A percentile compares a stretch with the other conserved stretches of the same genome.
phyloP scores from a whole-genome alignment of 2,329 filamentous ascomycete genomes.

The Parafenestella ontariensis region DNA sequence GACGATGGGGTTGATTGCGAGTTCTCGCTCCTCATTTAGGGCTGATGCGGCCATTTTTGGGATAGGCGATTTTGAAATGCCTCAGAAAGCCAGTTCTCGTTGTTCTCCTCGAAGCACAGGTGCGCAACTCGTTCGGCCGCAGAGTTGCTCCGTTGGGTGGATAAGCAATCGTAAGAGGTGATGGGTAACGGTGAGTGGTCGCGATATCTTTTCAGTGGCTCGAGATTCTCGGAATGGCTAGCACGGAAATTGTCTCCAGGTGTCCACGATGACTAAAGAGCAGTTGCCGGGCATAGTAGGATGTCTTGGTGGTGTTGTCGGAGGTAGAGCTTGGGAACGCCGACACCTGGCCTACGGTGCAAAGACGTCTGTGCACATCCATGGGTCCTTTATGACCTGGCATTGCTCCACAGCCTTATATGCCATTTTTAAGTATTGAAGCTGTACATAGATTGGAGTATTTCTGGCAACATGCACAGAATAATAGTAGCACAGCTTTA shows the following conservation, averaged over 20 bases:
- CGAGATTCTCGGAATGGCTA: conserved; percentile 9
- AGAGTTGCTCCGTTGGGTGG: neutral
- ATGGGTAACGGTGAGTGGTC: neutral
- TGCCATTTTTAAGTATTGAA: neutral
- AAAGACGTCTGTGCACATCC: neutral
- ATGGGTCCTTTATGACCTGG: neutral
- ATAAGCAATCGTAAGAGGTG: neutral
- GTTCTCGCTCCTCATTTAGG: conserved; percentile 75
- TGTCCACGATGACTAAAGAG: neutral
- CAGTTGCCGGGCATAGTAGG: neutral
- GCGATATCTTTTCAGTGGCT: neutral
- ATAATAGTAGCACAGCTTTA: too few relatives aligned
- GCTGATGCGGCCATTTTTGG: conserved; percentile 40
- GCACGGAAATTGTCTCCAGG: neutral
- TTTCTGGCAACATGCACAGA: too few relatives aligned
- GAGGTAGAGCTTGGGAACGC: neutral
- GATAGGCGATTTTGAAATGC: neutral
- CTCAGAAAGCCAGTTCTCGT: neutral
- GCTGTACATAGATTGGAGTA: neutral
- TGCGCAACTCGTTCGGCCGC: neutral
- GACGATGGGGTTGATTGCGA: conserved; percentile 78
- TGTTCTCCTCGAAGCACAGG: neutral
- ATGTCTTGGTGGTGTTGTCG: neutral
- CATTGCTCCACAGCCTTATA: neutral
- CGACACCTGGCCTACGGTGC: neutral